Base-by-base conservation (phyloP, 2,329 filamentous ascomycete species). In the Camptophora hylomeconis region DNA sequence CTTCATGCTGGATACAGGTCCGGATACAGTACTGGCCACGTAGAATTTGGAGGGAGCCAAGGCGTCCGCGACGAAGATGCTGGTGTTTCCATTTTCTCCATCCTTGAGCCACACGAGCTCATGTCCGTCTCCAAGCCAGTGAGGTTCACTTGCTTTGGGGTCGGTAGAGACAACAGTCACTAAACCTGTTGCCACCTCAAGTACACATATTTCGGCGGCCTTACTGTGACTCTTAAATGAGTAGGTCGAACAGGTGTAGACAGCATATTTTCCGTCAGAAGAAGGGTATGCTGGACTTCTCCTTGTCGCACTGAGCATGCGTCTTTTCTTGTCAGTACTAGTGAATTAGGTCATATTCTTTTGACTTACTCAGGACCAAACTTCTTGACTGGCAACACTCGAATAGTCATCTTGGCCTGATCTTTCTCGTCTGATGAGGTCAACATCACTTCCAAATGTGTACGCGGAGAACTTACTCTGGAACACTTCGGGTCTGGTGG, bases 181-280 rank as follows among this genome's bases (percentile, higher is more conserved):
- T 15, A 50, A 50, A 12, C 58, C 54, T 11, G 50, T 53, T 7
- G 45, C 42, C 19, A 63, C 49, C 21, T 64, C 56, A 3, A 64
- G 37, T 3, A 62, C 53, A 14, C 56, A 53, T 24, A 64, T 57
- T 36, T 64, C 61, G 25, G 51, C 56, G 17, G 50, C 60, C 37
- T 59, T 59, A 20, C 53, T 51, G 39, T 63, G 60, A 1, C 56
- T 57, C 17, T 63, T 57, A 40, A 65, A 65, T 13, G 59, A 63
- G 37, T 65, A 65, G n/a, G 53, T 51, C 2, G 59, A 58, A 30
- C 63, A 58, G 6, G 56, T 61, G 42, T 61, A 64, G 7, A 63
- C 50, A 5, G 57, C 55, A 16, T 62, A 50, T 9, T 53, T 61
- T n/a, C 61, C 61, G 14, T 54, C 46, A 2, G 58, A 44, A 39